These are phyloP conservation scores for Phytopythium oedochilum DNA, from an alignment of 352 stramenopile species.

Conservation along the genomic window DNA sequence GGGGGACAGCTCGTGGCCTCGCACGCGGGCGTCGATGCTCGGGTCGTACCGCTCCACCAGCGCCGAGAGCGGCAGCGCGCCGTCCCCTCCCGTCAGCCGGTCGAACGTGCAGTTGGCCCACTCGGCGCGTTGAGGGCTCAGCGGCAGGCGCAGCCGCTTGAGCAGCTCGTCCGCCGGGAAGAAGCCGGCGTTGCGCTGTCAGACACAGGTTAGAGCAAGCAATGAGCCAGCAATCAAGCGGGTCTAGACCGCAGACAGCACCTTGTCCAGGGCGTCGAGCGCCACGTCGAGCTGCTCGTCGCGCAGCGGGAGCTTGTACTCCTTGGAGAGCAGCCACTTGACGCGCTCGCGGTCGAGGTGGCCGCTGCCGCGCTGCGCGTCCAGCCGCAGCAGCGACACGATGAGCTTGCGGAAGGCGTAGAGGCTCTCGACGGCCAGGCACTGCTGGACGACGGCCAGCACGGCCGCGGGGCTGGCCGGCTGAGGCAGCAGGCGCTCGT, in stretches of 20 bases:
- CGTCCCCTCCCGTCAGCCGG: conserved; percentile 26
- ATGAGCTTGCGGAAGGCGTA: conserved; percentile 60
- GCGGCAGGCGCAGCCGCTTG: conserved; percentile 27
- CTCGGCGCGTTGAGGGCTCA: conserved; percentile 24
- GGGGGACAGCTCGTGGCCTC: conserved; percentile 23
- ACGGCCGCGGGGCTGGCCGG: conserved; percentile 35
- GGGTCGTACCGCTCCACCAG: conserved; percentile 50
- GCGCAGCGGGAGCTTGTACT: conserved; percentile 46
- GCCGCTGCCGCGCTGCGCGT: conserved; percentile 37
- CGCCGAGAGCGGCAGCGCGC: conserved; percentile 35
- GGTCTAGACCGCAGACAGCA: too few relatives aligned
- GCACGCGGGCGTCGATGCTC: conserved; percentile 54
- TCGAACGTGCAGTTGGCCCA: conserved; percentile 44
- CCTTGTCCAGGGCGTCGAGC: conserved; percentile 67
- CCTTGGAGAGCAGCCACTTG: conserved; percentile 55
- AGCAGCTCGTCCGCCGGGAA: conserved; percentile 47
- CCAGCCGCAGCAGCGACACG: conserved; percentile 27
- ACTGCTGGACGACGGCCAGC: conserved; percentile 46
- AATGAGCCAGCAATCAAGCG: neutral
- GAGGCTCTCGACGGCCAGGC: conserved; percentile 45
- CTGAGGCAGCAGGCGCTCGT: conserved; percentile 39
- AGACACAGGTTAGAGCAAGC: too few relatives aligned
- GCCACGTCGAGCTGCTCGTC: conserved; percentile 75
- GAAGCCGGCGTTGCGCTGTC: conserved; percentile 45
- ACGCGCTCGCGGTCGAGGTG: conserved; percentile 61